Conservation (phyloP, 208 protist genomes). For the Trypanosoma congolense region DNA sequence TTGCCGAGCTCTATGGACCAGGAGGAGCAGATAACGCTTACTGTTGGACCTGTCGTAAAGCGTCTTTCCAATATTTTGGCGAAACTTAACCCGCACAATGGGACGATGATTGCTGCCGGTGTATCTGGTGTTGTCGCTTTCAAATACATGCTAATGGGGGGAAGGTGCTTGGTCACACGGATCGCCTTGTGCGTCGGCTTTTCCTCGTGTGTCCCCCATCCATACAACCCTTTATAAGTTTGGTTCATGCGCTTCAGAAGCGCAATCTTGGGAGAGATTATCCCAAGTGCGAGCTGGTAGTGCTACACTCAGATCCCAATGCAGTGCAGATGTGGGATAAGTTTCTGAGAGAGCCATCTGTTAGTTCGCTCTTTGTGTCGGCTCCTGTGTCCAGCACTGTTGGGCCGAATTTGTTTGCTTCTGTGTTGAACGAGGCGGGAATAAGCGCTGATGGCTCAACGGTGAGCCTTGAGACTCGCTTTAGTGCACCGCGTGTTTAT, state of each 20-base stretch:
- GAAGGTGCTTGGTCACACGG: conserved; percentile 61
- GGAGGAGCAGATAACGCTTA: conserved; percentile 40
- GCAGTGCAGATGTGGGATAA: conserved; percentile 26
- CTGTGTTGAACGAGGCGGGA: conserved; percentile 36
- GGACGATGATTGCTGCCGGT: conserved; percentile 63
- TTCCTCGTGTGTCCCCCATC: conserved; percentile 55
- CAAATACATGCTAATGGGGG: conserved; percentile 69
- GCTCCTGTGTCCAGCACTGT: conserved; percentile 30
- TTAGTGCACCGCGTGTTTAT: conserved; percentile 49
- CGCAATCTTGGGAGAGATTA: conserved; percentile 21
- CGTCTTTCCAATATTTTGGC: conserved; percentile 55
- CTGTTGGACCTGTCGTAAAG: conserved; percentile 50
- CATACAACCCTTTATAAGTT: conserved; percentile 21
- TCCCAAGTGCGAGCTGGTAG: conserved; percentile 34
- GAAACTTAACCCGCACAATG: conserved; percentile 71
- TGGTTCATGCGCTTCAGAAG: conserved; percentile 19
- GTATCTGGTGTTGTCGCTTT: conserved; percentile 48
- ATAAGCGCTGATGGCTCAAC: conserved; percentile 40
- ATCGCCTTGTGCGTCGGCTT: conserved; percentile 52
- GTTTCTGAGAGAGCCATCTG: conserved; percentile 19
- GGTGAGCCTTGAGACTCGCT: conserved; percentile 39
- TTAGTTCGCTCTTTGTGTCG: conserved; percentile 8
- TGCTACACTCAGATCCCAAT: conserved; percentile 37
- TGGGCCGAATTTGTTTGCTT: conserved; percentile 43
- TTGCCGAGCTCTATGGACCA: conserved; percentile 36